These are phyloP conservation scores for Mycocentrospora acerina DNA, from an alignment of 2,329 filamentous ascomycete genomes.

Conservation along the genomic window DNA sequence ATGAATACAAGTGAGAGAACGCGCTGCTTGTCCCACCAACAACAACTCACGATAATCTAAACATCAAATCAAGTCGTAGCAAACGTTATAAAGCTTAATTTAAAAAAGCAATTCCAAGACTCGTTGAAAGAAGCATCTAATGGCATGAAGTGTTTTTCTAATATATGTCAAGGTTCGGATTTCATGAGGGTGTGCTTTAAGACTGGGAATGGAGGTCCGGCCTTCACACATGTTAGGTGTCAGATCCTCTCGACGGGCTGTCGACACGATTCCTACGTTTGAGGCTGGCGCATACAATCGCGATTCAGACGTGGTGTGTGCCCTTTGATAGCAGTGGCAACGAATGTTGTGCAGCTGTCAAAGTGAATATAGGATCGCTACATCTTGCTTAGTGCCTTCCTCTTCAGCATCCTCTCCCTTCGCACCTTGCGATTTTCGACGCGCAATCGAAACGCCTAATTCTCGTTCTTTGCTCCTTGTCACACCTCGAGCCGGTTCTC, in stretches of 20 bases:
- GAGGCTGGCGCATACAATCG: constrained; percentile 38
- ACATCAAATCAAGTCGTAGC: constrained; percentile 14
- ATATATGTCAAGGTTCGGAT: constrained; percentile 19
- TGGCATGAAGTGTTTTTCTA: constrained; percentile 12
- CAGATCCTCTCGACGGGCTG: constrained; percentile 28
- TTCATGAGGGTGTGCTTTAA: constrained; percentile 26
- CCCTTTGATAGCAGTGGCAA: constrained; percentile 18
- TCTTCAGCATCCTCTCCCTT: constrained; percentile 17
- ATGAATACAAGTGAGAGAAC: constrained; percentile 8
- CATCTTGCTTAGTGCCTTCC: constrained; percentile 22
- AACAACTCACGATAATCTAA: constrained; percentile 5
- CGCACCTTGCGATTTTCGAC: constrained; percentile 10
- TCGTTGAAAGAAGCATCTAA: too few species aligned
- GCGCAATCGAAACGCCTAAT: constrained; percentile 11
- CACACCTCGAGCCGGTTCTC: constrained; percentile 30
- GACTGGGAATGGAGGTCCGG: constrained; percentile 30
- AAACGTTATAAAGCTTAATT: too few species aligned
- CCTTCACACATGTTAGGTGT: constrained; percentile 36
- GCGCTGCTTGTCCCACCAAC: constrained; percentile 5
- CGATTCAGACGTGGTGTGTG: constrained; percentile 21
- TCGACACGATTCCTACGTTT: constrained; percentile 36
- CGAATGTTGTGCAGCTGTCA: constrained; percentile 27
- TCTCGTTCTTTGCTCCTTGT: constrained; percentile 15
- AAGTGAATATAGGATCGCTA: constrained; percentile 37
- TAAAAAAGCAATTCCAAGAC: too few species aligned